Base-by-base conservation (phyloP, 108 stramenopile species). In the Parietichytrium sp. region DNA sequence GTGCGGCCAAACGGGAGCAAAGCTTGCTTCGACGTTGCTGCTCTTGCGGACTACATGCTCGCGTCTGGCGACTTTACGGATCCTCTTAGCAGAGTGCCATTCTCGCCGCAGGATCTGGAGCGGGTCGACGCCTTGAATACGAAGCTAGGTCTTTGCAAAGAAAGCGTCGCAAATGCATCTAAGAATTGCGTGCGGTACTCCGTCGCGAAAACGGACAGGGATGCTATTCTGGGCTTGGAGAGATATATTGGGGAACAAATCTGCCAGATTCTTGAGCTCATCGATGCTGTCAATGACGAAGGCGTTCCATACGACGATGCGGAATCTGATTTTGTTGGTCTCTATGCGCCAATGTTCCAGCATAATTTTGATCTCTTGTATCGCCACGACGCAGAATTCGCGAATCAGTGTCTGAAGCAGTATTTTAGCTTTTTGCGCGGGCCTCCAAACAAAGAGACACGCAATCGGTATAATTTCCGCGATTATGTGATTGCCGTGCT, bases 401-500 rank as follows among this genome's bases (percentile, higher is more conserved):
- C 61, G 10, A 10, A 25, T 10, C 61, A 72, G 33, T 45, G 61
- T 42, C 61, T 72, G 20, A 45, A 15, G 15, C 61, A 72, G 20
- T 72, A 72, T n/a, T 42, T 72, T 72, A 23, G 38, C 61, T 72
- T 72, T 27, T n/a, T 72, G 10, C 6, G 61, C 6, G 61, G 61
- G 10, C 61, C 61, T 27, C 61, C 61, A 1, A 72, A 72, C 25
- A 33, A 42, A 6, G 61, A 10, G 10, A 72, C 61, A 42, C 33
- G 6, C 0, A 72, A 72, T 3, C 38, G 42, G 1, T 27, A 38
- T 27, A 42, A 42, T 10, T 72, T 72, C 3, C 61, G 61, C 13
- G 61, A 72, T 25, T 72, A 23, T 42, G 45, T 72, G 10, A 6
- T 72, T 7, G 61, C 61, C 12, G 20, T 72, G 0, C 33, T 72